Conservation (phyloP, 176 grass and related monocot species). For the Canna indica region DNA sequence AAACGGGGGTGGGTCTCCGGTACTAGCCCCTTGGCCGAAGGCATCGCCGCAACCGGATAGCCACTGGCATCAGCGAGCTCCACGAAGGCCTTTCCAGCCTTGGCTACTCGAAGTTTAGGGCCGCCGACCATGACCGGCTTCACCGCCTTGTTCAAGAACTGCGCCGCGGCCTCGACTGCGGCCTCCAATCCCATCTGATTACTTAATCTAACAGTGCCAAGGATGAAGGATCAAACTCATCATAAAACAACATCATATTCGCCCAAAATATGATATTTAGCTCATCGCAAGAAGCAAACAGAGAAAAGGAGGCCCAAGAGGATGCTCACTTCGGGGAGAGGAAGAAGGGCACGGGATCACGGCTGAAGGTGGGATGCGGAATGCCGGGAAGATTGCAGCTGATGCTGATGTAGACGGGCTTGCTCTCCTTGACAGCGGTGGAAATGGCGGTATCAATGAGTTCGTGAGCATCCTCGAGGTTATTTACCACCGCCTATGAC, state of each 20-base stretch:
- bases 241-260: not conserved
- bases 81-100: not conserved
- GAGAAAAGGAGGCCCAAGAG: not conserved
- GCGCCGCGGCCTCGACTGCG: not conserved
- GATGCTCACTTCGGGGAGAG: not conserved
- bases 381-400: not conserved
- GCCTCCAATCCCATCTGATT: not conserved
- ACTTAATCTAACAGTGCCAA: not conserved
- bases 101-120: not conserved
- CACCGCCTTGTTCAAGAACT: slow-evolving; percentile 1
- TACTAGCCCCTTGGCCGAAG: not conserved
- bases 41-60: not conserved
- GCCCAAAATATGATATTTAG: not conserved
- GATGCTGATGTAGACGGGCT: not conserved
- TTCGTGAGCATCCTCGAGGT: not conserved
- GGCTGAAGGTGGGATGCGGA: not conserved
- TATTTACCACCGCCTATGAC: not conserved
- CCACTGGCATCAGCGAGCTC: not conserved
- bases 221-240: not conserved
- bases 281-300: not conserved
- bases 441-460: not conserved
- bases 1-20: not conserved
- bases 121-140: not conserved
- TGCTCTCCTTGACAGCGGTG: not conserved
- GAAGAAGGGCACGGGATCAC: not conserved